phyloP scores from a whole-genome alignment of 1,139 yeast genomes.

The Candida dubliniensis region DNA sequence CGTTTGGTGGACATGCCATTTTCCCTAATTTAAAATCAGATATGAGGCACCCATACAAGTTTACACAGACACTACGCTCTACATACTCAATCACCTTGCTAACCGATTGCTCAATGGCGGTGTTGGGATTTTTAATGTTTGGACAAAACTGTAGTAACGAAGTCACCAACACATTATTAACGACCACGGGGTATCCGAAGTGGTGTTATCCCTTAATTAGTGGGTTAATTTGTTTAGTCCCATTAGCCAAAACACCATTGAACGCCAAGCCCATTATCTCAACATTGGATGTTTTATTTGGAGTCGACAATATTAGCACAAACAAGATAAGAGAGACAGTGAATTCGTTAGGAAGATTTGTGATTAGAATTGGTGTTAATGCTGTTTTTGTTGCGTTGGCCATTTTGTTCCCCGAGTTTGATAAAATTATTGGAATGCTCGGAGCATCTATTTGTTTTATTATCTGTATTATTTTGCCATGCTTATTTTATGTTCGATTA shows the following conservation, averaged over 20 bases:
- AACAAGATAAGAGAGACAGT: constrained; percentile 13
- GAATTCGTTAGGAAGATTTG: constrained; percentile 18
- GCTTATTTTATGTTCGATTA: constrained; percentile 50
- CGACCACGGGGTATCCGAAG: constrained; percentile 70
- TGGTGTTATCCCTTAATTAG: constrained; percentile 67
- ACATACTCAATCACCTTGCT: constrained; percentile 65
- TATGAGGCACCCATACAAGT: constrained; percentile 55
- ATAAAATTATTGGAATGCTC: constrained; percentile 53
- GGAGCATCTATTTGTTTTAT: constrained; percentile 60
- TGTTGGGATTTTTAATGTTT: constrained; percentile 85
- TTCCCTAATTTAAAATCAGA: constrained; percentile 60
- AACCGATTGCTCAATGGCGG: constrained; percentile 75
- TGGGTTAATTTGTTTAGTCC: constrained; percentile 73
- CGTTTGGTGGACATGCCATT: constrained; percentile 64
- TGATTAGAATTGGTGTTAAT: constrained; percentile 48
- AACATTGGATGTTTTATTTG: constrained; percentile 45
- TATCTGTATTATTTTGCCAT: constrained; percentile 57
- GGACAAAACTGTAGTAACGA: constrained; percentile 77
- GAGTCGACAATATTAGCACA: constrained; percentile 17
- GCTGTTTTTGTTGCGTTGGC: constrained; percentile 51
- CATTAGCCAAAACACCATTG: constrained; percentile 84
- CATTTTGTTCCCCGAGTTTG: constrained; percentile 58
- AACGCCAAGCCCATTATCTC: constrained; percentile 85
- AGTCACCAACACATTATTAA: constrained; percentile 72
- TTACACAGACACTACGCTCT: constrained; percentile 34